phyloP scores from a whole-genome alignment of 2,329 filamentous ascomycete species.

The Diaporthe caulivora region DNA sequence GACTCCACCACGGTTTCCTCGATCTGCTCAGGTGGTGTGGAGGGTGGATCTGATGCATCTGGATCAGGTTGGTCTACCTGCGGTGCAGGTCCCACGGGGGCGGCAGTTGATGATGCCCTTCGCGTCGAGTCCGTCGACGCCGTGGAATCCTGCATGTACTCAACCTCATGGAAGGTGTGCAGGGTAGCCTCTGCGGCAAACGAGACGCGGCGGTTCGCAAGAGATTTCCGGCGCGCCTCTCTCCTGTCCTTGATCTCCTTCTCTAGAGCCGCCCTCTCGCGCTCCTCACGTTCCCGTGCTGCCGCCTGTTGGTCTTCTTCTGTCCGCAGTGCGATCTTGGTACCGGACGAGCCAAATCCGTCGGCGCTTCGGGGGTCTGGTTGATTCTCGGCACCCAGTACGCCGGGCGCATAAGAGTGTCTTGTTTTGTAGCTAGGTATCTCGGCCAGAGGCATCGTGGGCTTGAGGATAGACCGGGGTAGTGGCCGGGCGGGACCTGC shows the following conservation, averaged over 20 bases:
- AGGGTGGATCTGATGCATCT: slow-evolving; percentile 68
- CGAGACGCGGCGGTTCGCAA: slow-evolving; percentile 92
- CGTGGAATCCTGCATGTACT: slow-evolving; percentile 89
- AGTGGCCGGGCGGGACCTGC: slow-evolving; percentile 63
- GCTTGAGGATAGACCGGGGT: slow-evolving; percentile 83
- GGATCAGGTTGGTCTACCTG: slow-evolving; percentile 51
- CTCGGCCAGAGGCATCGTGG: slow-evolving; percentile 76
- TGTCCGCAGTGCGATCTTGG: slow-evolving; percentile 74
- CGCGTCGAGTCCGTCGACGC: slow-evolving; percentile 79
- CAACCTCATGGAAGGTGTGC: slow-evolving; percentile 96
- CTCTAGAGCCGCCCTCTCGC: slow-evolving; percentile 69
- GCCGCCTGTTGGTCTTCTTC: slow-evolving; percentile 80
- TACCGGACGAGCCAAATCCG: slow-evolving; percentile 53
- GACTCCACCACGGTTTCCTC: slow-evolving; percentile 70
- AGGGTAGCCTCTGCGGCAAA: slow-evolving; percentile 97
- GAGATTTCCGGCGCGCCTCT: slow-evolving; percentile 91
- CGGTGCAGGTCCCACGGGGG: slow-evolving; percentile 44
- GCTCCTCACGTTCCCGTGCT: slow-evolving; percentile 76
- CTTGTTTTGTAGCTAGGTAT: slow-evolving; percentile 76
- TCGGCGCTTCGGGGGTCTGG: slow-evolving; percentile 60
- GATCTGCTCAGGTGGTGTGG: slow-evolving; percentile 71
- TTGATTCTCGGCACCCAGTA: slow-evolving; percentile 55
- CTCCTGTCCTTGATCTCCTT: slow-evolving; percentile 77
- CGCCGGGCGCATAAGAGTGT: slow-evolving; percentile 54
- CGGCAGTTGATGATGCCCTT: slow-evolving; percentile 73